phyloP scores from a whole-genome alignment of 805 yeast species.

The Ogataea corticis region DNA sequence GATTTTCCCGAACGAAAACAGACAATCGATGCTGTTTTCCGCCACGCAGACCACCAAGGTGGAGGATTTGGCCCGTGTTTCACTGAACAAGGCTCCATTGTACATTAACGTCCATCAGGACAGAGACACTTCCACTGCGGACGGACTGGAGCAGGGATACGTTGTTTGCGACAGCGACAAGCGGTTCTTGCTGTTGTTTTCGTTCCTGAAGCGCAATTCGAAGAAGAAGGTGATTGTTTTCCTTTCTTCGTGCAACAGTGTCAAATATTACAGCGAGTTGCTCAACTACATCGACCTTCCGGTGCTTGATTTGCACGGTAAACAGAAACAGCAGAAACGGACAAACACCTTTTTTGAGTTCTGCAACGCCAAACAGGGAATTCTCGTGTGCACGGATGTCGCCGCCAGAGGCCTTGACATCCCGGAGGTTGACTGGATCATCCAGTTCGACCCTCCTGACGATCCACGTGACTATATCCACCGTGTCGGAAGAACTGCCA shows the following conservation, averaged over 20 bases:
- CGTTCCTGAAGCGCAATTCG: slow-evolving; percentile 88
- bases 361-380: slow-evolving; percentile 95
- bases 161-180: slow-evolving; percentile 97
- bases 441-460: slow-evolving; percentile 99
- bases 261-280: slow-evolving; percentile 92
- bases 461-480: slow-evolving; percentile 99
- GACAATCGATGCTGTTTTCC: slow-evolving; percentile 97
- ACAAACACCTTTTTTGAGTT: slow-evolving; percentile 98
- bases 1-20: slow-evolving; percentile 86
- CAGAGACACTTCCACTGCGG: slow-evolving; percentile 85
- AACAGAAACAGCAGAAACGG: slow-evolving; percentile 97
- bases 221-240: slow-evolving; percentile 94
- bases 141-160: slow-evolving; percentile 97
- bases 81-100: slow-evolving; percentile 88
- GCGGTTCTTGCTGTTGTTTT: slow-evolving; percentile 84
- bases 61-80: slow-evolving; percentile 95
- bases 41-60: slow-evolving; percentile 99
- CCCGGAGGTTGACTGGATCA: slow-evolving; percentile 98
- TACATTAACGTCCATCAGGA: slow-evolving; percentile 92
- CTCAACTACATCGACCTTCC: slow-evolving; percentile 96
- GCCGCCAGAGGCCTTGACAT: slow-evolving; percentile 99
- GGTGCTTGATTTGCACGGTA: slow-evolving; percentile 94
- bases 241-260: slow-evolving; percentile 94
- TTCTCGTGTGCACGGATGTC: slow-evolving; percentile 92
- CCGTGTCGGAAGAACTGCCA: slow-evolving; percentile 98